These are phyloP conservation scores for Colletotrichum tamarilloi DNA, from an alignment of 2,329 filamentous ascomycete genomes.

Conservation along the genomic window DNA sequence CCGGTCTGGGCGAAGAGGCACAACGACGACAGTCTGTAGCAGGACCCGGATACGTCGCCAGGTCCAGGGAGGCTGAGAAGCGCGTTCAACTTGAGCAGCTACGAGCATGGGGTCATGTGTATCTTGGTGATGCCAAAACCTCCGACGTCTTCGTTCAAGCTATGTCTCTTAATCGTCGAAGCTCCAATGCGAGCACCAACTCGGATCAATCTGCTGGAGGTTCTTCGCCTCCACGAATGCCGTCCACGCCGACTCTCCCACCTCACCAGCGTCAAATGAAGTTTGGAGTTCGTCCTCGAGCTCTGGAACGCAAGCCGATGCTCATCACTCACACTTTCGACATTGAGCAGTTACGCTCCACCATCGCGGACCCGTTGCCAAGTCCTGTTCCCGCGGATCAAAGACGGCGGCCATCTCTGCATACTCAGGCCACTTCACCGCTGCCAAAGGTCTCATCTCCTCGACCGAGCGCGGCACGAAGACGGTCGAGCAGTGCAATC, in stretches of 20 bases:
- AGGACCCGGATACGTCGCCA: slow-evolving; percentile 22
- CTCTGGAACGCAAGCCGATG: slow-evolving; percentile 55
- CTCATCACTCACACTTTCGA: slow-evolving; percentile 63
- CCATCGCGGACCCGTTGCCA: slow-evolving; percentile 51
- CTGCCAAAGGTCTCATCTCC: slow-evolving; percentile 14
- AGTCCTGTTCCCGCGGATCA: slow-evolving; percentile 6
- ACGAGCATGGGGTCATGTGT: slow-evolving; percentile 53
- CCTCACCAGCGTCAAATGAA: slow-evolving; percentile 49
- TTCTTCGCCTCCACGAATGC: slow-evolving; percentile 18
- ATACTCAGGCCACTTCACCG: slow-evolving; percentile 21
- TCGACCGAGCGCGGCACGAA: slow-evolving; percentile 27
- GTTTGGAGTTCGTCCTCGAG: slow-evolving; percentile 55
- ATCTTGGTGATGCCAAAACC: slow-evolving; percentile 52
- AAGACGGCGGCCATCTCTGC: slow-evolving; percentile 26
- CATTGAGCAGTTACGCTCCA: slow-evolving; percentile 57
- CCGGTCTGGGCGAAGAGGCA: slow-evolving; percentile 36
- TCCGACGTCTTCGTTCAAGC: slow-evolving; percentile 60
- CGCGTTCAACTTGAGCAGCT: slow-evolving; percentile 46
- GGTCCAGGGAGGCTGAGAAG: slow-evolving; percentile 24
- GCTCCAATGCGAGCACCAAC: slow-evolving; percentile 41
- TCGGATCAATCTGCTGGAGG: slow-evolving; percentile 24
- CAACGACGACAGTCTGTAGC: slow-evolving; percentile 42
- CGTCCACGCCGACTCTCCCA: slow-evolving; percentile 2
- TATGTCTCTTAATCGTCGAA: slow-evolving; percentile 49
- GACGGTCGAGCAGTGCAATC: slow-evolving; percentile 41